Evolutionary conservation across 768 basidiomycete species (phyloP), one percentile per base, ranked within the genome.

Genomic region (Tylopilus sp.): DNA sequence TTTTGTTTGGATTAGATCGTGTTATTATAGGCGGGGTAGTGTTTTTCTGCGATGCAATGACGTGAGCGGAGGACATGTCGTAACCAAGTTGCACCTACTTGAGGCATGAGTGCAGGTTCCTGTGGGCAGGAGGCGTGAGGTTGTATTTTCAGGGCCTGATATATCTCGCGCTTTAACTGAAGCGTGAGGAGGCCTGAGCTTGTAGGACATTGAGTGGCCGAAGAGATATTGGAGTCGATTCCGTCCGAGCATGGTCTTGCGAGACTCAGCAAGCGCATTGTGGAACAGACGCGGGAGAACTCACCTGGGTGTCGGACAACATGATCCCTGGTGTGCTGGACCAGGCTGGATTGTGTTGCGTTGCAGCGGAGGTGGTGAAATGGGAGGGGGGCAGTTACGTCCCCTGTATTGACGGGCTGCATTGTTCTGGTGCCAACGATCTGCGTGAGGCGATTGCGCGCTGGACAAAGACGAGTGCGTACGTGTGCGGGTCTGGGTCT

Each of bases 281-380:
- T 26, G 9, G 15, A 28, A 28, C 15, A 20, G 12, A 12, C 4
- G 0, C 23, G 2, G 15, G 3, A 22, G 0, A 3, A 6, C 58
- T 58, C 55, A 51, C 64, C 25, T 23, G 4, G 59, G 47, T 3
- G 33, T 2, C 39, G 53, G 22, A 40, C 10, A 0, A 41, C 45
- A 53, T 1, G 33, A 38, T 17, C 18, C 48, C 7, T 25, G 40
- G 5, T 17, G 35, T 39, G 15, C 38, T 30, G n/a, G n/a, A n/a
- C n/a, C n/a, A n/a, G n/a, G n/a, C n/a, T 11, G 22, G 13, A 15
- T 10, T 41, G 36, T 7, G 5, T 4, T 3, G n/a, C 40, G 6
- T 10, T 21, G 64, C 0, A 42, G 30, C 44, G 51, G 64, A 23
- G 61, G 40, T 2, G 51, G 40, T 12, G 33, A 0, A 13, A 13